phyloP scores from a whole-genome alignment of 805 yeast species.

The Debaryomyces tyrocola region DNA sequence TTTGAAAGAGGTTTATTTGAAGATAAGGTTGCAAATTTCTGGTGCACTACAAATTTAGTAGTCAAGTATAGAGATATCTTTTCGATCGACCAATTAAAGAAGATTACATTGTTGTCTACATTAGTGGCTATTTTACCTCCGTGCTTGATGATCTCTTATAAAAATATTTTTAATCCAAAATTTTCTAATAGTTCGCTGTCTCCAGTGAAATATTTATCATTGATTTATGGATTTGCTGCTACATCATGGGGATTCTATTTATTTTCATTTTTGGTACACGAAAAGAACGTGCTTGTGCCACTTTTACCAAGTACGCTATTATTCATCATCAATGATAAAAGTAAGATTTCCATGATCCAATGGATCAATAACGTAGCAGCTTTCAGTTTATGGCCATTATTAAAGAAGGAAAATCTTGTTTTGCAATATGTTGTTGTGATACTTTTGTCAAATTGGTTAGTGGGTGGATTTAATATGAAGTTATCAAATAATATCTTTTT shows the following conservation, averaged over 20 bases:
- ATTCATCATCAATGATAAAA: conserved; percentile 52
- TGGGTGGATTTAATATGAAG: conserved; percentile 22
- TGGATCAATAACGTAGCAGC: conserved; percentile 87
- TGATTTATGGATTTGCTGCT: conserved; percentile 71
- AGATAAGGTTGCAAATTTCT: conserved; percentile 94
- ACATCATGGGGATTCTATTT: conserved; percentile 86
- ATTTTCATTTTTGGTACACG: conserved; percentile 95
- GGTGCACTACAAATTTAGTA: conserved; percentile 90
- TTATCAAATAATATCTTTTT: conserved; percentile 17
- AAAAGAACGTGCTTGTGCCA: conserved; percentile 87
- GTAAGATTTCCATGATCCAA: conserved; percentile 68
- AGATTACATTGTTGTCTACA: conserved; percentile 55
- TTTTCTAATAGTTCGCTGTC: conserved; percentile 13
- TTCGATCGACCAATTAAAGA: conserved; percentile 57
- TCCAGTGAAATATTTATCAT: conserved; percentile 13
- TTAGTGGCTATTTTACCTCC: conserved; percentile 35
- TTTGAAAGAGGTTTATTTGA: conserved; percentile 93
- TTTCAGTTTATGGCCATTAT: conserved; percentile 86
- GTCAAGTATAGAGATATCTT: conserved; percentile 66
- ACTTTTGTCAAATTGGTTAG: conserved; percentile 48
- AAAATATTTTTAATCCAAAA: conserved; percentile 19
- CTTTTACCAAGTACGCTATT: conserved; percentile 79
- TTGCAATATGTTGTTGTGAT: conserved; percentile 70
- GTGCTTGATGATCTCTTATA: conserved; percentile 36
- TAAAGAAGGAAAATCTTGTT: conserved; percentile 69